Evolutionary conservation across 2,329 filamentous ascomycete species (phyloP).

Genomic region (Elsinoe batatas): DNA sequence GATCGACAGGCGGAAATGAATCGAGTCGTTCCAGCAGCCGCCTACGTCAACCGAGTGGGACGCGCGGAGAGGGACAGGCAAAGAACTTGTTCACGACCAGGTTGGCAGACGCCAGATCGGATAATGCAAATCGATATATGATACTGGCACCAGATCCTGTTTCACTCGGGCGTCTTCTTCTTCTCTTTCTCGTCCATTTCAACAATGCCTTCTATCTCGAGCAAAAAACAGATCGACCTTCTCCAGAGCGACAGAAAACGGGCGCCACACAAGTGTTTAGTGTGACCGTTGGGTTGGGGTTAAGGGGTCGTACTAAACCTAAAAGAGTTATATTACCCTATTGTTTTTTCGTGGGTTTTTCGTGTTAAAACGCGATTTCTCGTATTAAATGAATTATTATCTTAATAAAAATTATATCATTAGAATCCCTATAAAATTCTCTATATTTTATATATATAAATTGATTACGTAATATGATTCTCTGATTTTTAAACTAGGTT

Average conservation of each 20-base stretch:
- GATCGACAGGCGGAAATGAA: slow-evolving; percentile 7
- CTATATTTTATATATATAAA: too few relatives aligned
- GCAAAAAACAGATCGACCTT: background rate
- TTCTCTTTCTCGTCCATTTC: background rate
- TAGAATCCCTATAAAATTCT: too few relatives aligned
- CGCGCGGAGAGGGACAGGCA: background rate
- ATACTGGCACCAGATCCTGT: background rate
- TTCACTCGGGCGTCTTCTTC: background rate
- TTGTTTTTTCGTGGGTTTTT: too few relatives aligned
- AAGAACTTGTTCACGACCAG: background rate
- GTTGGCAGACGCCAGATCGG: background rate
- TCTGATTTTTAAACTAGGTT: too few relatives aligned
- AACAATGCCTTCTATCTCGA: background rate
- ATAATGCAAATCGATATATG: background rate
- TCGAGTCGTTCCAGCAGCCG: background rate
- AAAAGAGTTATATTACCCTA: too few relatives aligned
- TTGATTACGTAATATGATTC: too few relatives aligned
- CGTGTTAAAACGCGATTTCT: too few relatives aligned
- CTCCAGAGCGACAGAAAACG: slow-evolving; percentile 3
- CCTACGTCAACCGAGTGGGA: slow-evolving; percentile 5
- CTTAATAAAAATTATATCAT: too few relatives aligned
- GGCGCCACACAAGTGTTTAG: background rate
- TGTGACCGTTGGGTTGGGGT: too few relatives aligned
- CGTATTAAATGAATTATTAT: too few relatives aligned
- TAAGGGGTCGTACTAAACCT: too few relatives aligned